Base-by-base conservation (phyloP, 2,329 filamentous ascomycete species). In the Bipolaris zeicola region DNA sequence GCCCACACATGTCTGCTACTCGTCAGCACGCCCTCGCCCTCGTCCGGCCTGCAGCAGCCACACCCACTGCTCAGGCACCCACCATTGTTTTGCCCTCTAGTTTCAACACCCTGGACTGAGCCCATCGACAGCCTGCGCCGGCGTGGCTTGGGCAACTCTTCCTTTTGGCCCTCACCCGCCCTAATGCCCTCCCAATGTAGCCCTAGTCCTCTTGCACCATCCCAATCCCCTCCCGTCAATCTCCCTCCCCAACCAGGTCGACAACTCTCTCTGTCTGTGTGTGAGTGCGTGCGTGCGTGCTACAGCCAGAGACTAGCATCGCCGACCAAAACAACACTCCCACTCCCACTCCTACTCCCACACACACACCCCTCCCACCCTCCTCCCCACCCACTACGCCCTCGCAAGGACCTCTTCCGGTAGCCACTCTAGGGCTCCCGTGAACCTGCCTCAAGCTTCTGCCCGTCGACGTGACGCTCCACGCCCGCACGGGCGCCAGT, bases 1-100 rank as follows among this genome's bases (percentile, higher is more conserved):
- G 56, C 52, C 50, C 59, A 56, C 62, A 61, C 57, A 55, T 57
- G 54, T 46, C 56, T 64, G 60, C 66, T 57, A 66, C 67, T 71
- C 65, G 60, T 54, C 62, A 65, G 62, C 57, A 53, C 37, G 52
- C 56, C 45, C 53, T 55, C 62, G 61, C 63, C 45, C 53, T 55
- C 63, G 61, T 62, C 63, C 63, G 68, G 63, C 67, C 65, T 67
- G 69, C 68, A 73, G 69, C 68, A 73, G 72, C 72, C 71, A 73
- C 71, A 69, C 58, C 67, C 70, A 71, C 67, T 65, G 57, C 60
- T 65, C 64, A 68, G 65, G 61, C 64, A 67, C 67, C 67, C 62
- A 70, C 67, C 66, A 50, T 62, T 65, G 66, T 68, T 66, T 58
- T 65, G 57, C 57, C 57, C 60, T 58, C 58, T 65, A 61, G 58